Evolutionary conservation across 106 monocot species (phyloP).

Genomic region (Cymbidium sinense): DNA sequence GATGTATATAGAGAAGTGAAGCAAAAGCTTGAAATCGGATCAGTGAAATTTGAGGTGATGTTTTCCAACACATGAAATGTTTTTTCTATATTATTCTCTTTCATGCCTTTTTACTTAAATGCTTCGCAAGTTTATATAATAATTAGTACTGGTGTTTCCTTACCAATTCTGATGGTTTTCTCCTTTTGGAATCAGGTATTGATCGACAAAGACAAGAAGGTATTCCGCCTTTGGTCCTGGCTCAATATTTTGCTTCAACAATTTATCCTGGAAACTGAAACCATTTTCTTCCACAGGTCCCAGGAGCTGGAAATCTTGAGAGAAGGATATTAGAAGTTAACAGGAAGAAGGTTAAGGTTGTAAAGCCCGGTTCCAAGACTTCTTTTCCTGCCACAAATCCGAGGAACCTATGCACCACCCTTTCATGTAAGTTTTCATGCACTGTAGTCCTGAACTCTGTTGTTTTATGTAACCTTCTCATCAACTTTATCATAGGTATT

Average conservation of each 20-base stretch:
- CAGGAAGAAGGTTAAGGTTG: conserved; percentile 86
- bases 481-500: too few relatives aligned
- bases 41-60: conserved; percentile 91
- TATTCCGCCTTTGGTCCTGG: conserved; percentile 13
- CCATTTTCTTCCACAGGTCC: conserved; percentile 38
- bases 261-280: not conserved
- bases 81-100: not conserved
- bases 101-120: not conserved
- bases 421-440: conserved; percentile 69
- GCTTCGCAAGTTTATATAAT: not conserved
- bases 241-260: not conserved
- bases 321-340: conserved; percentile 87
- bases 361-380: conserved; percentile 94
- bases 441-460: not conserved
- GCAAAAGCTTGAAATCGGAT: conserved; percentile 81
- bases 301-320: conserved; percentile 70
- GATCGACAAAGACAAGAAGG: conserved; percentile 84
- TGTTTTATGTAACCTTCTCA: not conserved
- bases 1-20: conserved; percentile 92
- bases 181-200: conserved; percentile 42
- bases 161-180: not conserved
- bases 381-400: conserved; percentile 79
- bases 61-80: conserved; percentile 2
- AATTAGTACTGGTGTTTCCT: not conserved
- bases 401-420: conserved; percentile 85